Evolutionary conservation across 768 basidiomycete genomes (phyloP).

Genomic region (Amanita phalloides): DNA sequence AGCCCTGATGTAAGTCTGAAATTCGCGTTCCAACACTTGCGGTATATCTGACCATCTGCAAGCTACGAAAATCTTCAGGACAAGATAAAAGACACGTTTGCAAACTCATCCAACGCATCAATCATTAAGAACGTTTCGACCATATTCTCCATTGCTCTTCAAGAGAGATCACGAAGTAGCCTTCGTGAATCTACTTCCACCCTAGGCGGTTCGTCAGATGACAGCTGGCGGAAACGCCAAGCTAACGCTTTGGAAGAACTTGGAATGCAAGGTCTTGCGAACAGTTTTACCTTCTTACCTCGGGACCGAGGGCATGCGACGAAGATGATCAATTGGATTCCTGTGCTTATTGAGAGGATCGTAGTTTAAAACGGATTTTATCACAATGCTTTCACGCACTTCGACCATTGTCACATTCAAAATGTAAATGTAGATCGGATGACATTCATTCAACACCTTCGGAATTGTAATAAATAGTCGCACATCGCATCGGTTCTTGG

Average conservation of each 20-base stretch:
- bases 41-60: constrained; percentile 5
- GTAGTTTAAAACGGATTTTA: neutral
- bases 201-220: constrained; percentile 51
- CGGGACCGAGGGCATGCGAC: constrained; percentile 41
- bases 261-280: constrained; percentile 67
- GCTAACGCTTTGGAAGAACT: constrained; percentile 56
- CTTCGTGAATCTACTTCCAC: constrained; percentile 53
- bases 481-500: too few species aligned
- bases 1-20: constrained; percentile 51
- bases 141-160: constrained; percentile 61
- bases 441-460: too few species aligned
- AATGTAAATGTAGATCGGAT: neutral
- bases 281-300: constrained; percentile 60
- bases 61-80: constrained; percentile 75
- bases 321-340: constrained; percentile 69
- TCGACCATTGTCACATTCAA: neutral
- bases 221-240: constrained; percentile 26
- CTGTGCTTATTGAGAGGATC: constrained; percentile 18
- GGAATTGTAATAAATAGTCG: too few species aligned
- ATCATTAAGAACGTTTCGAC: constrained; percentile 67
- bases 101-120: constrained; percentile 57
- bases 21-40: neutral
- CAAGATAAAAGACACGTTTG: constrained; percentile 61
- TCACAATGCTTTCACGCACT: neutral
- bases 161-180: constrained; percentile 32